These are phyloP conservation scores for Yamadazyma diospyri DNA, from an alignment of 1,139 yeast species.

Conservation along the genomic window DNA sequence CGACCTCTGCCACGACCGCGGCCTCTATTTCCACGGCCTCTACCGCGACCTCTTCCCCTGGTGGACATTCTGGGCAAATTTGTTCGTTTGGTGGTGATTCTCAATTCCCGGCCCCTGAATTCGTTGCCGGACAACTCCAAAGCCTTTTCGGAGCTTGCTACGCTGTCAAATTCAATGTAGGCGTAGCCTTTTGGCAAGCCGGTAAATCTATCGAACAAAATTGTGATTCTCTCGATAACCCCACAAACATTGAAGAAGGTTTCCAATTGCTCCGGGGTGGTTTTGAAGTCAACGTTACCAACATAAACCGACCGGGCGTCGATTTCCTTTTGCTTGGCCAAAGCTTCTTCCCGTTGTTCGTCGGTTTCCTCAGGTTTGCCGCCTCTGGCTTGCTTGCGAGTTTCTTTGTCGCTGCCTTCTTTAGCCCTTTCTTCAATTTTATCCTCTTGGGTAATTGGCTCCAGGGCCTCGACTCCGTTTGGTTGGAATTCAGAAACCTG, in stretches of 20 bases:
- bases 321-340: constrained; percentile 30
- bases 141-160: constrained; percentile 30
- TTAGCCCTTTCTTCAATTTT: constrained; percentile 3
- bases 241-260: constrained; percentile 33
- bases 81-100: constrained; percentile 38
- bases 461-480: too few species aligned
- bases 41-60: constrained; percentile 13
- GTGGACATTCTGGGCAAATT: constrained; percentile 31
- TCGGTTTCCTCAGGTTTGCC: constrained; percentile 21
- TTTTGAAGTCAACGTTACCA: constrained; percentile 41
- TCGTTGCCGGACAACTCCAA: constrained; percentile 32
- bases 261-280: constrained; percentile 43
- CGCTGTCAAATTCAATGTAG: constrained; percentile 35
- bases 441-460: too few species aligned
- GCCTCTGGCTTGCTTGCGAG: too few species aligned
- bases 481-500: too few species aligned
- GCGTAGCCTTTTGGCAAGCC: constrained; percentile 48
- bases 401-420: too few species aligned
- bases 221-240: constrained; percentile 36
- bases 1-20: constrained; percentile 3
- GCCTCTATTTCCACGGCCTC: constrained; percentile 7
- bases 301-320: constrained; percentile 41
- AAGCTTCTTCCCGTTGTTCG: constrained; percentile 26
- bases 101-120: constrained; percentile 36
- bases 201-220: constrained; percentile 34